Conservation (phyloP, 345 rosid species). For the Hypericum androsaemum region DNA sequence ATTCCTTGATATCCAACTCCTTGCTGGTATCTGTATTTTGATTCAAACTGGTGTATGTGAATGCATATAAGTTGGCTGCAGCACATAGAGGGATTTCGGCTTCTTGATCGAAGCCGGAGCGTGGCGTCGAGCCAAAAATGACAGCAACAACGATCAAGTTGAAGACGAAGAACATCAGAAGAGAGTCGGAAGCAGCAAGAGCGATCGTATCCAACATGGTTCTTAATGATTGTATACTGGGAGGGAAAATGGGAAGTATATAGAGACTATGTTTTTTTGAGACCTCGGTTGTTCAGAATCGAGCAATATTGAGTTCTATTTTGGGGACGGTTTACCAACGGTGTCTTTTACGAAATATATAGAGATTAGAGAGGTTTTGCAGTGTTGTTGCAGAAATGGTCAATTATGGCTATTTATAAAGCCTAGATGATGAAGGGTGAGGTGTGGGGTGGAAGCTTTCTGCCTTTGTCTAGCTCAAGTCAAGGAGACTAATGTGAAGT, state of each 20-base stretch:
- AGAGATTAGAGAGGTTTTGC: neutral
- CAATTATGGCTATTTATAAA: neutral
- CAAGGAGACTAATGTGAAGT: constrained; percentile 6
- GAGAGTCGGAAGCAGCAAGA: constrained; percentile 33
- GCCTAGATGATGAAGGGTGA: constrained; percentile 1
- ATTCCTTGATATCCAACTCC: constrained; percentile 10
- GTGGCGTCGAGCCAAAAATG: constrained; percentile 27
- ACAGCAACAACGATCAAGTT: constrained; percentile 37
- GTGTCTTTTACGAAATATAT: too few relatives aligned
- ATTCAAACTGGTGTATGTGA: neutral
- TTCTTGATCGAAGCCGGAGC: too few relatives aligned
- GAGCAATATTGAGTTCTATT: too few relatives aligned
- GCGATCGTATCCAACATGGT: constrained; percentile 29
- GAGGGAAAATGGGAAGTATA: too few relatives aligned
- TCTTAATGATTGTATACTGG: neutral
- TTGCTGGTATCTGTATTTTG: neutral
- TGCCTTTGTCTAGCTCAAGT: constrained; percentile 4
- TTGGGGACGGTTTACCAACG: too few relatives aligned
- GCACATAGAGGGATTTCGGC: too few relatives aligned
- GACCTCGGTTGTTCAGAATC: neutral
- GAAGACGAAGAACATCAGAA: constrained; percentile 40
- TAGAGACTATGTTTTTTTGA: neutral
- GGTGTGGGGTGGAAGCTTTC: constrained; percentile 23
- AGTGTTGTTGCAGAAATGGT: neutral
- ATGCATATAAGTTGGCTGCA: neutral